Percentiles rank a stretch among this genome's conserved stretches.
Evolutionary conservation across 2,329 filamentous ascomycete genomes (phyloP).

Genomic region (Aspergillus pseudoterreus): DNA sequence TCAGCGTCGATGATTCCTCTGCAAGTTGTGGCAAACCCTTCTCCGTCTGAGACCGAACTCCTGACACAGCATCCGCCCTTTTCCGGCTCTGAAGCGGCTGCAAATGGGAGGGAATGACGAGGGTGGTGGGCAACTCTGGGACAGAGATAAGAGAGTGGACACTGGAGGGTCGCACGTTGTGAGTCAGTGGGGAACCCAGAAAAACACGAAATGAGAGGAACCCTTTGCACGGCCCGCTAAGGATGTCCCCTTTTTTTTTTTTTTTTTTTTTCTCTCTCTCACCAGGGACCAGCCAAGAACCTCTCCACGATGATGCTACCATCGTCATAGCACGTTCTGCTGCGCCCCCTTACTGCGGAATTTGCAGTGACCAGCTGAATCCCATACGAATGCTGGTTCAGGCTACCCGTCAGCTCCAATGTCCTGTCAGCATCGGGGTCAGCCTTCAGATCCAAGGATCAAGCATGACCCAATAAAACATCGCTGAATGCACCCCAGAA

Average conservation of each 20-base stretch:
- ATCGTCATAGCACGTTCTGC: background rate
- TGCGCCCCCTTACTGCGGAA: background rate
- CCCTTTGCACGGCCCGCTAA: background rate
- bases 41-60: background rate
- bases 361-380: background rate
- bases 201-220: background rate
- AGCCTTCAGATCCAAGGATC: background rate
- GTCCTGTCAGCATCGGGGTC: slow-evolving; percentile 1
- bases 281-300: background rate
- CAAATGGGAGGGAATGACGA: background rate
- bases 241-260: background rate
- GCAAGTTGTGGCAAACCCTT: background rate
- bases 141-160: background rate
- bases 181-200: background rate
- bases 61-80: background rate
- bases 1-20: background rate
- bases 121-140: background rate
- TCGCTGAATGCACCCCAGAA: background rate
- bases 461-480: background rate
- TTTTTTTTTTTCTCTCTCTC: background rate
- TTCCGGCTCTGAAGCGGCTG: background rate
- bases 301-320: background rate
- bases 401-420: background rate
- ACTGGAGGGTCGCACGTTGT: background rate
- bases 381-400: background rate